A percentile compares a stretch with the other conserved stretches of the same genome.
Conservation (phyloP, 2,329 filamentous ascomycete species). For the Ceratocystis colombiana region DNA sequence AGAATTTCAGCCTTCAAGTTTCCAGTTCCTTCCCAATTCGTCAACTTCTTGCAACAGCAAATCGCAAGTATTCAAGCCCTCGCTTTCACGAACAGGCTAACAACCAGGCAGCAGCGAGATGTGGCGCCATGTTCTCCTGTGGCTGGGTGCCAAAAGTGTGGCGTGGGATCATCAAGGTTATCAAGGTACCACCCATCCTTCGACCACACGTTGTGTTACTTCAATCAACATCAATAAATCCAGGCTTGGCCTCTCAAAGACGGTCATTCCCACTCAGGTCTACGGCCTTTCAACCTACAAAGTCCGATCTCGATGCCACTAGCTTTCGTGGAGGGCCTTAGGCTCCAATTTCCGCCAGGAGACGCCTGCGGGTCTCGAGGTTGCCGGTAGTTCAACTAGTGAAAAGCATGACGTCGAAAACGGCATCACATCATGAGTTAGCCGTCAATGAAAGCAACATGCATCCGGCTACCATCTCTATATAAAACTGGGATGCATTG, state of each 20-base stretch:
- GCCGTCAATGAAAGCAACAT: not conserved
- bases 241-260: not conserved
- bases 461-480: not conserved
- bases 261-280: not conserved
- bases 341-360: not conserved
- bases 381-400: not conserved
- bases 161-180: slow-evolving; percentile 10
- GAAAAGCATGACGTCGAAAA: not conserved
- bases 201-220: not conserved
- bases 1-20: not conserved
- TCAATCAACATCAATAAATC: not conserved
- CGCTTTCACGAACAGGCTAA: not conserved
- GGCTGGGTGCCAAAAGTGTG: not conserved
- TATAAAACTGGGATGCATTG: not conserved
- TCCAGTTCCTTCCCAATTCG: slow-evolving; percentile 1
- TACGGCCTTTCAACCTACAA: too few species aligned
- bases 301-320: not conserved
- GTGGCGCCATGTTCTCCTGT: not conserved
- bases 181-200: not conserved
- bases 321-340: not conserved
- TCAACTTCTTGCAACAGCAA: too few species aligned
- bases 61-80: not conserved
- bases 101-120: slow-evolving; percentile 4
- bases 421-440: not conserved
- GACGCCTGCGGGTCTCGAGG: not conserved